Conservation (phyloP, 345 rosid species). For the Eucalyptus regnans region DNA sequence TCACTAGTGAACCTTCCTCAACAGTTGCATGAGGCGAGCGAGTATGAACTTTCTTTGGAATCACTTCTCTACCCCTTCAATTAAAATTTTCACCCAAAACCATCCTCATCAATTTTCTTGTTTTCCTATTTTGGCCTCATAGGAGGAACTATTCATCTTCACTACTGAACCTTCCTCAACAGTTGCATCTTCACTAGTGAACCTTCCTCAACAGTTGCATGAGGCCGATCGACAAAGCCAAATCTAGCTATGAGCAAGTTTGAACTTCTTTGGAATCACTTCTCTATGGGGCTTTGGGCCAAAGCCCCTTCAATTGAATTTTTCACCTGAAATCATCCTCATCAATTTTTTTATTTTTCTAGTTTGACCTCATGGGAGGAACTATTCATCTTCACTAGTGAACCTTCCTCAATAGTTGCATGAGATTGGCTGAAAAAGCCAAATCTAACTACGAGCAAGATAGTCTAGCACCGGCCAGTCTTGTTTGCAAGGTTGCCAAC, state of each 20-base stretch:
- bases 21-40: too few relatives aligned
- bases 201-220: not conserved
- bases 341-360: too few relatives aligned
- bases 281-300: not conserved
- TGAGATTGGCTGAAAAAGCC: accelerated
- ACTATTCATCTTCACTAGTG: not conserved
- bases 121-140: not conserved
- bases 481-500: too few relatives aligned
- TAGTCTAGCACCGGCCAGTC: accelerated
- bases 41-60: too few relatives aligned
- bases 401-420: not conserved
- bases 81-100: too few relatives aligned
- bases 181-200: not conserved
- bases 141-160: not conserved
- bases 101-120: too few relatives aligned
- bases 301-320: too few relatives aligned
- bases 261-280: too few relatives aligned
- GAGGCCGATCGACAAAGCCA: not conserved
- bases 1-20: not conserved
- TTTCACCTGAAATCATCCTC: too few relatives aligned
- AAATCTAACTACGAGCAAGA: not conserved
- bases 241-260: not conserved
- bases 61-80: too few relatives aligned
- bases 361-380: not conserved
- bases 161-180: not conserved